A percentile compares a stretch with the other conserved stretches of the same genome.
Conservation (phyloP, 1,284 basidiomycete species). For the Ustilago loliicola region DNA sequence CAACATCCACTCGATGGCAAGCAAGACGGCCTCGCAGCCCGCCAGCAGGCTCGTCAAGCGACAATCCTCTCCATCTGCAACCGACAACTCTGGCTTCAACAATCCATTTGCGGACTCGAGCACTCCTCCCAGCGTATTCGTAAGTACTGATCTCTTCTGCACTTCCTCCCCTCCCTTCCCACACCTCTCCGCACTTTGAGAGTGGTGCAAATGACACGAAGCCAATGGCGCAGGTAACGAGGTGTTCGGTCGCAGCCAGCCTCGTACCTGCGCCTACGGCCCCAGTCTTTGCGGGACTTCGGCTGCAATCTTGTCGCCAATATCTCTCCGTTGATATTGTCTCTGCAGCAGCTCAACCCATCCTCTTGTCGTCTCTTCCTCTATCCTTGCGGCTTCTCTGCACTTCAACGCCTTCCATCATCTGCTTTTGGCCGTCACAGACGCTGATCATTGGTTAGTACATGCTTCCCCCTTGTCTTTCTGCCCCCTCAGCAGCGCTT, state of each 20-base stretch:
- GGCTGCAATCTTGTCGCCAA: neutral
- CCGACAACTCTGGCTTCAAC: constrained; percentile 17
- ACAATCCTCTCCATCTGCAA: constrained; percentile 28
- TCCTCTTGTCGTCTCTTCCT: constrained; percentile 11
- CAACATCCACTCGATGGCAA: neutral
- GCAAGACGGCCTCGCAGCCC: neutral
- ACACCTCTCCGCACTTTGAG: neutral
- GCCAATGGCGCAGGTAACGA: neutral
- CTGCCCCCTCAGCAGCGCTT: constrained; percentile 13
- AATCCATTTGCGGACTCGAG: constrained; percentile 32
- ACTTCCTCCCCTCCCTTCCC: neutral
- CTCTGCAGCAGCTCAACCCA: constrained; percentile 19
- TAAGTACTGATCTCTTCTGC: constrained; percentile 36
- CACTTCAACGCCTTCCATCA: neutral
- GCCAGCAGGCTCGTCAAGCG: constrained; percentile 30
- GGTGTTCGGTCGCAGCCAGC: neutral
- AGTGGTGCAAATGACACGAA: neutral
- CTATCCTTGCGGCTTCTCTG: neutral
- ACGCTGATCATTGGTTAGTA: constrained; percentile 65
- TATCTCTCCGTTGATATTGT: neutral
- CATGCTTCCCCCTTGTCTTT: constrained; percentile 16
- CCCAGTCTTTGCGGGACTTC: neutral
- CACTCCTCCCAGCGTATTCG: constrained; percentile 62
- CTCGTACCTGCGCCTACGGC: neutral
- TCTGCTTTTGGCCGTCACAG: constrained; percentile 21